phyloP scores from a whole-genome alignment of 2,329 filamentous ascomycete genomes.

The Xylaria sp. region DNA sequence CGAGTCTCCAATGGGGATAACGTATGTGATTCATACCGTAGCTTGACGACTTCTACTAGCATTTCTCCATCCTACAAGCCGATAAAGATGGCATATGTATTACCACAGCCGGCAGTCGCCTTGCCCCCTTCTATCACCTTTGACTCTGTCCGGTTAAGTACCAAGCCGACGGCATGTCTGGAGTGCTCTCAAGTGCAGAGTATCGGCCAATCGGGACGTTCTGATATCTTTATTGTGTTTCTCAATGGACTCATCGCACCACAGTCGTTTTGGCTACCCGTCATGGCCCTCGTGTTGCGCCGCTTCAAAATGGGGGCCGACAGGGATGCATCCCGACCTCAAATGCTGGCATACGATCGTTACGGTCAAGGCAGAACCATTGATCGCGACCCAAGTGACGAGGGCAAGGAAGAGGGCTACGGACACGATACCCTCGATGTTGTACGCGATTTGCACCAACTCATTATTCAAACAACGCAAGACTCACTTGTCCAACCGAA shows the following conservation, averaged over 20 bases:
- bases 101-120: constrained; percentile 36
- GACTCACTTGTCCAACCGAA: constrained; percentile 39
- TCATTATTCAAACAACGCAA: constrained; percentile 43
- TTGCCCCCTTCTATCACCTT: constrained; percentile 38
- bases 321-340: constrained; percentile 39
- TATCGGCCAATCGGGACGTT: constrained; percentile 26
- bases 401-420: constrained; percentile 55
- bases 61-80: neutral
- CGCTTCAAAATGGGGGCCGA: constrained; percentile 21
- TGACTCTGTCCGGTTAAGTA: constrained; percentile 34
- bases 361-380: constrained; percentile 62
- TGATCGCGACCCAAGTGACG: constrained; percentile 60
- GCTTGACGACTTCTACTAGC: neutral
- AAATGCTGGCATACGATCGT: constrained; percentile 65
- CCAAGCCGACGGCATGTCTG: constrained; percentile 39
- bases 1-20: neutral
- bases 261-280: constrained; percentile 42
- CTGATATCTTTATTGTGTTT: constrained; percentile 42
- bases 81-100: constrained; percentile 31
- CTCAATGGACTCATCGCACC: constrained; percentile 46
- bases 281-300: constrained; percentile 38
- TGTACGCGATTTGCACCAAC: constrained; percentile 56
- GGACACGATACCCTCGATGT: constrained; percentile 60
- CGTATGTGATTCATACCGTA: neutral
- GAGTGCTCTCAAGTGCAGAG: constrained; percentile 37